Conservation (phyloP, 148 eudicot species). For the Amaranthus hypochondriacus region DNA sequence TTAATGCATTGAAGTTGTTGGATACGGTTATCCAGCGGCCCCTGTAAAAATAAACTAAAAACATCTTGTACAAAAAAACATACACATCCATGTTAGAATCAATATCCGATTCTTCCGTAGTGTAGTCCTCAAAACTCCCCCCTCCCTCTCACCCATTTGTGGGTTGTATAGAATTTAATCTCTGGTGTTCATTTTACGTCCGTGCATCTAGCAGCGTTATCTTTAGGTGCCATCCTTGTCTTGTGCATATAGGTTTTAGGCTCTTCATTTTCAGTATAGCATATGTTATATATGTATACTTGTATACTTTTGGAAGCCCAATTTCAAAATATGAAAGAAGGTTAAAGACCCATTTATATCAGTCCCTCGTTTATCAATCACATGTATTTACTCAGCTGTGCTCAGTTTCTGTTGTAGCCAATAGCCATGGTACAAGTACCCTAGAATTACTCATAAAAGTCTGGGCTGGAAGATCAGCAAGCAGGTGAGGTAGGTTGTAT, state of each 20-base stretch:
- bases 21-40: constrained; percentile 58
- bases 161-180: constrained; percentile 45
- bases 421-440: no score
- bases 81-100: constrained; percentile 48
- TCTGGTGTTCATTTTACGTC: constrained; percentile 36
- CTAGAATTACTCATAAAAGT: no score
- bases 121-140: constrained; percentile 21
- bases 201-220: constrained; percentile 34
- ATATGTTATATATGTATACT: constrained; percentile 23
- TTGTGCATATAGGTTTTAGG: constrained; percentile 29
- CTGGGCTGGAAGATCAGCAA: no score
- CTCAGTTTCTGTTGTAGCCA: no score
- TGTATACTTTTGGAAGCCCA: constrained; percentile 24
- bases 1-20: constrained; percentile 41
- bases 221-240: constrained; percentile 23
- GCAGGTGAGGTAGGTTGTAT: no score
- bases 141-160: constrained; percentile 43
- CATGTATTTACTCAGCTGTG: no score
- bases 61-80: constrained; percentile 40
- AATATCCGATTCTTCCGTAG: constrained; percentile 72
- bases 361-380: not conserved
- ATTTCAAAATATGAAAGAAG: constrained; percentile 44
- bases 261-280: constrained; percentile 24
- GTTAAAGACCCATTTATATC: constrained; percentile 8
- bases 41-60: constrained; percentile 33